Evolutionary conservation across 1,139 yeast genomes (phyloP), one percentile per base, ranked within the genome.

Genomic region (Diutina neorugosa): DNA sequence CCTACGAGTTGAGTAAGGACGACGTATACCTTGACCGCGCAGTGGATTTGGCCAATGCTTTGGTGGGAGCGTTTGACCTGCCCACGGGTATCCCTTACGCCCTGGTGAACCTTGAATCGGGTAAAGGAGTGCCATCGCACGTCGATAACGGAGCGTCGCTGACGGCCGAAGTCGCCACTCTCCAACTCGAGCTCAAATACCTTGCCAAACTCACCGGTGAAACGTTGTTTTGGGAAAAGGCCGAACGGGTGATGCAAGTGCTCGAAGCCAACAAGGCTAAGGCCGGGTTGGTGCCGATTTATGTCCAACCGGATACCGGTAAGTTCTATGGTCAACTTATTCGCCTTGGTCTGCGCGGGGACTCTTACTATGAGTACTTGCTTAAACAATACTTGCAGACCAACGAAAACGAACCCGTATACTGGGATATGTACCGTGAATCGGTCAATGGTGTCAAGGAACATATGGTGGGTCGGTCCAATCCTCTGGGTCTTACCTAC

Each of bases 311-410:
- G 2, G 84, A 81, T 43, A 76, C 85, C 0, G 97, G 95, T 1
- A 70, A 73, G 58, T 89, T 79, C 65, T 80, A 74, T 57, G 90
- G 89, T 0, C 62, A 65, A 1, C 67, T 78, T 55, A 87, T 91
- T 56, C 77, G 96, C 57, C 70, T 91, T 55, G 97, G 97, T 0
- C 86, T 96, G 1, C 76, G 96, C 60, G 97, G 96, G 52, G 98
- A 90, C 65, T 88, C 96, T 1, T 91, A 90, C 65, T 91, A 91
- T 63, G 97, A 91, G 67, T 90, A 89, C 65, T 73, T 91, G 53
- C 74, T 90, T 60, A 91, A 91, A 66, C 96, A 90, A 67, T 88
- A 84, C 64, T 69, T 91, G 58, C 93, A 87, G 65, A 88, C 97
- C 1, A 77, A 77, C 55, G 77, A 78, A 61, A 66, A 73, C 54